Evolutionary conservation across 1,284 basidiomycete species (phyloP), one percentile per base, ranked within the genome.

Genomic region (Anthracocystis panici-leucophaei): DNA sequence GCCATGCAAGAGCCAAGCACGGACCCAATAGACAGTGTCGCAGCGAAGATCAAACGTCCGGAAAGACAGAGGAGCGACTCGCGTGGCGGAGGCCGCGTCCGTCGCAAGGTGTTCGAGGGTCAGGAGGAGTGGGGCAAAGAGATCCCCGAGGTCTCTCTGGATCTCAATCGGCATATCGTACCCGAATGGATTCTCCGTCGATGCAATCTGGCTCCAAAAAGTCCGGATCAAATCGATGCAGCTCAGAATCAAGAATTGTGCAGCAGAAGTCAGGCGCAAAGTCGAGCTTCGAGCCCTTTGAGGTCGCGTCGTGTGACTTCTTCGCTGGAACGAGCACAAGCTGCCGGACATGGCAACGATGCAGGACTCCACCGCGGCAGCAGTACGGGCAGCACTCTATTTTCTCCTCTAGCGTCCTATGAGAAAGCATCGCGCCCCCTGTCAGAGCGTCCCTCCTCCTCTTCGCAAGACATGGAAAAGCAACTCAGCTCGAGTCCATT

Each of bases 101-200:
- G 65, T 35, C 78, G 75, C 63, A 77, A 61, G 65, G 78, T 84
- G 58, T 86, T 85, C 52, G 74, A 81, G 16, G 84, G 83, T 0
- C 78, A 81, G 52, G 76, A 80, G 10, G 73, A 81, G 8, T 77
- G 79, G 44, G 77, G 77, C 23, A 75, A 81, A 11, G 86, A 87
- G 67, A 85, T 87, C 12, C 86, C 87, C 2, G 86, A 98, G 85
- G 96, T 99, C 21, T 91, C 91, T 18, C 89, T 99, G 45, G 94
- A 96, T 81, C 91, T 91, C 75, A 99, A 99, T 84, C 89, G 93
- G 5, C 96, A 99, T 86, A 97, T 99, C 65, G 91, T 99, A 48
- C 97, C 96, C 0, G 91, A 95, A 74, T 97, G 94, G 92, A 89
- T 98, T 85, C 77, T 87, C 5, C 85, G 84, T 71, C 79, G 85